Base-by-base conservation (phyloP, 164 flowering plant species). In the Macadamia integrifolia region DNA sequence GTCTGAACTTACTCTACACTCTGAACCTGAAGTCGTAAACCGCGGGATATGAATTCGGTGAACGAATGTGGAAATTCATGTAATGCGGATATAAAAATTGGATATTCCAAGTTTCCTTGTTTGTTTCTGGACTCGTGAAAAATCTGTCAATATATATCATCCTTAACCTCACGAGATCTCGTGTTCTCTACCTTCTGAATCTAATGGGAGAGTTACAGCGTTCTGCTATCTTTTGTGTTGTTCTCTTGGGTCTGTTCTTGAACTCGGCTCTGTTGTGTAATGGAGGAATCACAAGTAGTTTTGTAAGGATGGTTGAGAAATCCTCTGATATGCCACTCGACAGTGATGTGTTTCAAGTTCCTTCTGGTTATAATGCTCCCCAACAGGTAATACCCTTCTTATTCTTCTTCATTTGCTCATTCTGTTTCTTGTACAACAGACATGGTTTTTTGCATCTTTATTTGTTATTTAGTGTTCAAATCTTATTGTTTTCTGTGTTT, bases 321-420 rank as follows among this genome's bases (percentile, higher is more conserved):
- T 57, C 77, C 46, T 15, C 58, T 13, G 77, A 75, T 44, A 75
- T 75, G 77, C 74, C 77, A 61, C 63, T 70, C 35, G 63, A 75
- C 32, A 66, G 77, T 63, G 77, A 75, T 66, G 77, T 75, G 15
- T 75, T 75, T 52, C 50, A 46, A 14, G 67, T 62, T 9, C 77
- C 77, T 52, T 32, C 35, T 15, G 77, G 77, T 18, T 75, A 70
- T 40, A 75, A 75, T 63, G 77, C 77, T 3, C 77, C 77, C 4
- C 71, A 75, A 64, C 77, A 75, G 77, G 77, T 75, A 1, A 9
- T 15, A 9, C 5, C 18, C 3, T 55, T n/a, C 23, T 23, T 23
- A 23, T 23, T 23, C 23, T 66, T 9, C 42, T 12, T 61, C 66
- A 3, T 9, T 43, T 43, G 6, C 48, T 43, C 7, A 43, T 43